Evolutionary conservation across 2,329 filamentous ascomycete genomes (phyloP), one percentile per base, ranked within the genome.

Genomic region (Sporothrix globosa): DNA sequence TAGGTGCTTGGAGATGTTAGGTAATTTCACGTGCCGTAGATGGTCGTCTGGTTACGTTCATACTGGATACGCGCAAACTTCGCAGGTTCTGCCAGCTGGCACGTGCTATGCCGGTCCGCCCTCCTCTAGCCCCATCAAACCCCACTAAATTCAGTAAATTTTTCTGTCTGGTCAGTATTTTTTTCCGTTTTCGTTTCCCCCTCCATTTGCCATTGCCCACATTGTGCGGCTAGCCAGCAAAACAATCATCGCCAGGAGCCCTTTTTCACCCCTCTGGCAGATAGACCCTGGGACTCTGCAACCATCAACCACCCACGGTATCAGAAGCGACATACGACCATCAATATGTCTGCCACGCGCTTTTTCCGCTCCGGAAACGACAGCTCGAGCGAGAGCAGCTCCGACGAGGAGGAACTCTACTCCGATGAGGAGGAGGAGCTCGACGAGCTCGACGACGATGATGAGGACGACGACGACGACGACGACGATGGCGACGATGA

Each of bases 351-450:
- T 30, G 69, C 72, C 19, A 98, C 96, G 87, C 92, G 93, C 85
- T 99, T 98, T 84, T 98, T 98, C 87, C 92, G 93, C 82, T 92
- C 92, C 81, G 92, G 91, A 78, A 85, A 87, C 85, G 94, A 97
- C 83, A 97, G 94, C 89, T 97, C 95, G 79, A 92, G 89, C 86
- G 94, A 97, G 83, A 94, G 89, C 85, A 93, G 92, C 87, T 97
- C 93, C 78, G 95, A 97, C 77, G 95, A 98, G 86, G 94, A 98
- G 85, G 91, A 94, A 83, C 90, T 97, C 83, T 96, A 96, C 89
- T 90, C 91, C 77, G 90, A 90, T 81, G 91, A 92, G 80, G 87
- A 90, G 78, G 83, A 85, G 76, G 76, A 83, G 74, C 82, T 89
- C 75, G 82, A 88, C 77, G 78, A 84, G 73, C 82, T 83, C 52